Conservation (phyloP, 78 protist species). For the Abeoforma whisleri region DNA sequence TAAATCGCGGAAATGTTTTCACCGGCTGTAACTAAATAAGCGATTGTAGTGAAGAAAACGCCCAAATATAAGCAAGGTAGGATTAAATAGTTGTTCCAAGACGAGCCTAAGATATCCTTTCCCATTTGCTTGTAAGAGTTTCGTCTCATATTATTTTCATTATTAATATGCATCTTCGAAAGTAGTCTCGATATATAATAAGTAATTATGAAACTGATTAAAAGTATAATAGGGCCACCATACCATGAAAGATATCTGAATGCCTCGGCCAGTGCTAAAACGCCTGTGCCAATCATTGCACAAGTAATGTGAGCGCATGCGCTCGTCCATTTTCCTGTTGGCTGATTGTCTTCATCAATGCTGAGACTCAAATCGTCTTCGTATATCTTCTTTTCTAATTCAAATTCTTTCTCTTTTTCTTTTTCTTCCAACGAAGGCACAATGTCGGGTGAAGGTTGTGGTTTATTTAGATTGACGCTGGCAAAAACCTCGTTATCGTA, state of each 20-base stretch:
- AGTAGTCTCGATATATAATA: slow-evolving; percentile 5
- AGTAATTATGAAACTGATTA: background rate
- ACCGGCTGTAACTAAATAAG: slow-evolving; percentile 30
- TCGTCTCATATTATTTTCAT: background rate
- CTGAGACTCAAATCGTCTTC: too few species aligned
- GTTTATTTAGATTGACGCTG: too few species aligned
- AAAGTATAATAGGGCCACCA: background rate
- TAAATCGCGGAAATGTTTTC: slow-evolving; percentile 7
- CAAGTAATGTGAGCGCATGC: slow-evolving; percentile 22
- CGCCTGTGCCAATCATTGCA: slow-evolving; percentile 38
- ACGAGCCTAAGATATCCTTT: background rate
- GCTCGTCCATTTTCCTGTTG: background rate
- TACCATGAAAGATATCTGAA: background rate
- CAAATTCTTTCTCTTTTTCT: too few species aligned
- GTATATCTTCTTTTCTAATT: too few species aligned
- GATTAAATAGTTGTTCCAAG: background rate
- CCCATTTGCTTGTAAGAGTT: slow-evolving; percentile 7
- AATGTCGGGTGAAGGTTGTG: too few species aligned
- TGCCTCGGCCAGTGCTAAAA: slow-evolving; percentile 14
- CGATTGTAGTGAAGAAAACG: slow-evolving; percentile 9
- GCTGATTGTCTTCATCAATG: background rate
- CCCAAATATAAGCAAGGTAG: slow-evolving; percentile 7
- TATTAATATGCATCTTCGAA: background rate
- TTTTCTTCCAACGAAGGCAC: too few species aligned
- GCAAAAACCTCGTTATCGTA: too few species aligned